Evolutionary conservation across 177 flowering plant genomes (phyloP), one percentile per base, ranked within the genome.

Genomic region (Telopea speciosissima): DNA sequence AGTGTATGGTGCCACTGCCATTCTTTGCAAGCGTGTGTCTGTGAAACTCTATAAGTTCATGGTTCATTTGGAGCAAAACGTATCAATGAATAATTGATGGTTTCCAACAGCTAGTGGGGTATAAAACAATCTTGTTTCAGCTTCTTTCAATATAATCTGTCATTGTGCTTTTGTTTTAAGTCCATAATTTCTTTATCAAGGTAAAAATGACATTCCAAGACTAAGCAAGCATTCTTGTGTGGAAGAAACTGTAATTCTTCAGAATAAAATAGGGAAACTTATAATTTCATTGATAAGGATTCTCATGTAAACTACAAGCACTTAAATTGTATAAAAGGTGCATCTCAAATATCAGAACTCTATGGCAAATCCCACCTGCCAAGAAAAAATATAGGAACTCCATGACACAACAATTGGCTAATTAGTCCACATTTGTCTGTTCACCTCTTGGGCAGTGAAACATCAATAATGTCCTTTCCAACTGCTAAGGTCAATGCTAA

Each of bases 401-500:
- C 49, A 2, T 44, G 49, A 44, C 14, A 44, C 31, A 64, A 31
- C 42, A 14, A 0, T 36, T 22, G 8, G n/a, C 33, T 14, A 64
- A 17, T 64, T 45, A 42, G 49, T 33, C 23, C 25, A 5, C 56
- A 65, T 10, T 4, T 42, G 42, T 65, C 40, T 12, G 19, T 16
- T 63, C 68, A 40, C 3, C 54, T 49, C 14, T 44, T 13, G 13
- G 14, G 8, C 8, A 3, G 1, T 44, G 14, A 44, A 44, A 44
- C 25, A 24, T 40, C 17, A n/a, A 36, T 40, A 22, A 65, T 2
- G 21, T 11, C 14, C 42, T 65, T 26, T 11, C 14, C 28, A 65
- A 65, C 56, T 65, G 25, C 42, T 64, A 64, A 65, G 23, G 10
- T 65, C 68, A 49, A 36, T 66, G 56, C 44, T 40, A 49, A 66